Base-by-base conservation (phyloP, 306 rosid species). In the Ceratonia siliqua region DNA sequence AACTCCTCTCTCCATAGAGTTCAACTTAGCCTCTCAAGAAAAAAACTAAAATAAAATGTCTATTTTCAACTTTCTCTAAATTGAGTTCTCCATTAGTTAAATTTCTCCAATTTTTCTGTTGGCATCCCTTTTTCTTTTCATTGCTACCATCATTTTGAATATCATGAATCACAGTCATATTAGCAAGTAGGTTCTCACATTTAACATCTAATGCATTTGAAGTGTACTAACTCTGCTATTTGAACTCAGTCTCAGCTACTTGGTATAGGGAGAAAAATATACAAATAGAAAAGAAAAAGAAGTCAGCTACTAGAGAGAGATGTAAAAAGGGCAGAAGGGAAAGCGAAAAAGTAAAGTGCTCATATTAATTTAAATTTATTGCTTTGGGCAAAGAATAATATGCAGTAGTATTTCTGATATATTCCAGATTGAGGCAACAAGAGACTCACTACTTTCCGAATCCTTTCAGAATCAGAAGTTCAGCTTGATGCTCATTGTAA, bases 1-100 rank as follows among this genome's bases (percentile, higher is more conserved):
- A 22, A 57, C 0, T 42, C 32, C 62, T 5, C 49, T 43, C 9
- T 14, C 50, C 18, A 24, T 30, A 3, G 9, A 59, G 49, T 61
- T 56, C 30, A 32, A 53, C 64, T 63, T 43, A 45, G 62, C 35
- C 61, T 55, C 43, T 69, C 38, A 48, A 49, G 35, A 27, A 52
- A 50, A 25, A 32, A 2, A n/a, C n/a, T n/a, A n/a, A 64, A 22
- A 75, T 49, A 17, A 72, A 25, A 25, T 8, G 2, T 24, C 15
- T 13, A 12, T 48, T 59, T 30, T 25, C 55, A 45, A 77, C 33
- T 45, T 32, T 2, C 11, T 41, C 15, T 25, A 24, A 50, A 32
- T 6, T 56, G 3, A 2, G 10, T 33, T 45, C 10, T 67, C 32
- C 27, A 46, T 43, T 76, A 42, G 52, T 27, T 55, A 33, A 43